phyloP scores from a whole-genome alignment of 2,329 filamentous ascomycete species.

The Rutstroemia sp. region DNA sequence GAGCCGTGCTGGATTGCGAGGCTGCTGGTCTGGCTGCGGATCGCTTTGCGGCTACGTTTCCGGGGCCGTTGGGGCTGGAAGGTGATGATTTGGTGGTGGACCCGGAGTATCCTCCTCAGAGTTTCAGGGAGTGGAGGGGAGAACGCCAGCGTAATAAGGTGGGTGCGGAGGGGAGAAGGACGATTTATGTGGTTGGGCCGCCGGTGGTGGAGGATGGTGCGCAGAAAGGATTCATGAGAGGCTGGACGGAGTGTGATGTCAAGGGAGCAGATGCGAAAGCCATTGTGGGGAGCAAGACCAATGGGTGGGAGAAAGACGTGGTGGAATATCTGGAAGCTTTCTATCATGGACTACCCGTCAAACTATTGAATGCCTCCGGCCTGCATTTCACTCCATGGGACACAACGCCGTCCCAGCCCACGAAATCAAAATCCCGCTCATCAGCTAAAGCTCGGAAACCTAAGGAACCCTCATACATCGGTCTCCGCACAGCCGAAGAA shows the following conservation, averaged over 20 bases:
- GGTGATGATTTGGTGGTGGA: constrained; percentile 21
- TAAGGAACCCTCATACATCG: neutral
- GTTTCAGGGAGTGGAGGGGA: constrained; percentile 17
- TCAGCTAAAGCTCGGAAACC: neutral
- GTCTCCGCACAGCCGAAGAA: constrained; percentile 2
- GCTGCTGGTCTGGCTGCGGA: neutral
- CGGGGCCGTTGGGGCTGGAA: constrained; percentile 20
- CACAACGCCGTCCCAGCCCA: neutral
- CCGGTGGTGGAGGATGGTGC: constrained; percentile 10
- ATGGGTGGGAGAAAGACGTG: constrained; percentile 10
- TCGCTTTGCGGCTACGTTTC: constrained; percentile 12
- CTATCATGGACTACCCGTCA: constrained; percentile 23
- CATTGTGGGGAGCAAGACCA: neutral
- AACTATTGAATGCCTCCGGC: constrained; percentile 11
- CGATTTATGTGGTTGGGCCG: constrained; percentile 20
- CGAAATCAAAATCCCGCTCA: neutral
- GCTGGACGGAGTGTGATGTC: constrained; percentile 5
- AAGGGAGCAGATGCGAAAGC: constrained; percentile 9
- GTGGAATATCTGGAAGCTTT: constrained; percentile 21
- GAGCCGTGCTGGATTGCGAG: neutral
- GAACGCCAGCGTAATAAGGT: constrained; percentile 19
- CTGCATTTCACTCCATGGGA: constrained; percentile 15
- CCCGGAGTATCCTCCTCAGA: constrained; percentile 18
- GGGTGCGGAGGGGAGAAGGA: constrained; percentile 7
- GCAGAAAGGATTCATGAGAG: constrained; percentile 11